Conservation (phyloP, 2,329 filamentous ascomycete genomes). For the Paracamarosporium sp. region DNA sequence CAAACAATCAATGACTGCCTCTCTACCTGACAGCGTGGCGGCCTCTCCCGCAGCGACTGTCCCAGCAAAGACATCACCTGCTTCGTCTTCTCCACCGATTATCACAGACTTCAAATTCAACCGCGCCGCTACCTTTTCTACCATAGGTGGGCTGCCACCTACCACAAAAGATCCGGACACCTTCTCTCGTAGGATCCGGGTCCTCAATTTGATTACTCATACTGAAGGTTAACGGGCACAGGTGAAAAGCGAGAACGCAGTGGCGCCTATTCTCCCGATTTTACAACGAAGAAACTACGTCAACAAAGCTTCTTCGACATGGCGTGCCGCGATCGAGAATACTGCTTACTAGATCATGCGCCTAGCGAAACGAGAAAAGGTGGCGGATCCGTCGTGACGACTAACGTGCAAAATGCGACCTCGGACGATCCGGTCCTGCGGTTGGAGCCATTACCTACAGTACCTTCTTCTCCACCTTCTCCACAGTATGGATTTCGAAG, state of each 20-base stretch:
- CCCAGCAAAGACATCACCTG: neutral
- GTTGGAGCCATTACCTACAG: neutral
- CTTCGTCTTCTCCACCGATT: constrained; percentile 1
- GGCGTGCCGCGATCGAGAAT: neutral
- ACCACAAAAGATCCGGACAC: neutral
- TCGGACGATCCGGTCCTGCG: neutral
- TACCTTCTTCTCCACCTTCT: neutral
- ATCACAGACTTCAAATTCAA: constrained; percentile 24
- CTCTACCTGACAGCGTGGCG: constrained; percentile 1
- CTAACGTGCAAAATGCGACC: neutral
- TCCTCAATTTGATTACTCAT: neutral
- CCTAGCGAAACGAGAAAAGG: constrained; percentile 11
- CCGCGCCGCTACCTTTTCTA: constrained; percentile 17
- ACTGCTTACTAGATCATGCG: neutral
- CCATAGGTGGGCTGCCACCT: neutral
- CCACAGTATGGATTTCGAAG: neutral
- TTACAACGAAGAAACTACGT: constrained; percentile 20
- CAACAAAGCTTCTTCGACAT: constrained; percentile 8
- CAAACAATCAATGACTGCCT: neutral
- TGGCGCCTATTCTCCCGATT: constrained; percentile 2
- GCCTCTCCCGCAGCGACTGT: neutral
- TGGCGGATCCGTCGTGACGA: neutral
- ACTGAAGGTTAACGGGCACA: constrained; percentile 7
- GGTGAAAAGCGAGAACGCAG: constrained; percentile 18
- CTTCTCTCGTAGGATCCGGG: constrained; percentile 9